These are phyloP conservation scores for Escallonia rubra DNA, from an alignment of 129 eudicot genomes.

Conservation along the genomic window DNA sequence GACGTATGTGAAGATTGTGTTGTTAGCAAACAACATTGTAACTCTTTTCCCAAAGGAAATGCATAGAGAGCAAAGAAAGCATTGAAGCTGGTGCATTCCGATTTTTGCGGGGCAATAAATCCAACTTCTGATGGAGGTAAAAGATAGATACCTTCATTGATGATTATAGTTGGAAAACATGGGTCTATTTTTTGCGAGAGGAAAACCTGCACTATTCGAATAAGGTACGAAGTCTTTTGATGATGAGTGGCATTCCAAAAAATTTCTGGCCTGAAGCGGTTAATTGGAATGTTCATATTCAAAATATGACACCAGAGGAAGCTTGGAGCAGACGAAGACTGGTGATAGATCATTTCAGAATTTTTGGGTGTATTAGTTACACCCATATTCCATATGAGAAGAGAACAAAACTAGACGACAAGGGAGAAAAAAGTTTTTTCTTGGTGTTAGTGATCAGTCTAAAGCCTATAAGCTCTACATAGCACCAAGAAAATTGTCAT, in stretches of 20 bases:
- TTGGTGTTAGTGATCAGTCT: conserved; percentile 3
- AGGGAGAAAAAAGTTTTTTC: conserved; percentile 7
- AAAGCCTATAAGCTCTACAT: conserved; percentile 5
- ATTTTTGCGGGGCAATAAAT: too few species aligned
- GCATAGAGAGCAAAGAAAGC: background rate
- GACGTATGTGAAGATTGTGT: background rate
- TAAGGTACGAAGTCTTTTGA: background rate
- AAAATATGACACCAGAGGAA: conserved; percentile 8
- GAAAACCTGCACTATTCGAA: background rate
- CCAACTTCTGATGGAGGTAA: too few species aligned
- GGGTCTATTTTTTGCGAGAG: background rate
- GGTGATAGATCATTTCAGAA: too few species aligned
- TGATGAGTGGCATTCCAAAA: background rate
- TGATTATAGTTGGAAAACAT: too few species aligned
- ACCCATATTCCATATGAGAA: too few species aligned
- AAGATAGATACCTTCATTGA: too few species aligned
- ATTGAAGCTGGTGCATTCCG: background rate
- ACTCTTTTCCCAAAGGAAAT: background rate
- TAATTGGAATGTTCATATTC: conserved; percentile 3
- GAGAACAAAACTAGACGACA: conserved; percentile 11
- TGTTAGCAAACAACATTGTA: background rate
- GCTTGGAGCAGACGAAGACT: background rate
- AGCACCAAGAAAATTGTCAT: conserved; percentile 5
- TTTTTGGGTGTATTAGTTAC: too few species aligned
- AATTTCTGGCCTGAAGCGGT: conserved; percentile 3